These are phyloP conservation scores for Zymoseptoria tritici DNA, from an alignment of 2,329 filamentous ascomycete species.

Conservation along the genomic window DNA sequence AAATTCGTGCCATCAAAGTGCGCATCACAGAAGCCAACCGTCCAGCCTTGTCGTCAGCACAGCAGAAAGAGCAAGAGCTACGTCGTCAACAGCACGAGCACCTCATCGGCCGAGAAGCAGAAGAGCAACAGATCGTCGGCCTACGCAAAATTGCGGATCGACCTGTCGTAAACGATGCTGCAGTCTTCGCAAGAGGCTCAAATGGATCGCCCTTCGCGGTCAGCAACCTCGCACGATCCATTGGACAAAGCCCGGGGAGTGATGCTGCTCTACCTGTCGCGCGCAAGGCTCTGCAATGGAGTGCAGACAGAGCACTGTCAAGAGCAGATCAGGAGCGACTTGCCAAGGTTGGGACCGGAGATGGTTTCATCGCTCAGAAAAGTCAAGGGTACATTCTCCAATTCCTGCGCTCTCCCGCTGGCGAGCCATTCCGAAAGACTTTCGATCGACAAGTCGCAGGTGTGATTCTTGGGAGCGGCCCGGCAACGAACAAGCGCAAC, in stretches of 20 bases:
- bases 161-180: constrained; percentile 16
- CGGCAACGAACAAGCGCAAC: constrained; percentile 60
- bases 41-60: constrained; percentile 13
- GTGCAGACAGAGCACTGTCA: constrained; percentile 24
- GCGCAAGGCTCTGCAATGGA: constrained; percentile 27
- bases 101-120: constrained; percentile 25
- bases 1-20: constrained; percentile 58
- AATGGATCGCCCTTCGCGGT: constrained; percentile 29
- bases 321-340: constrained; percentile 47
- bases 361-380: background rate
- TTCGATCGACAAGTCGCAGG: constrained; percentile 58
- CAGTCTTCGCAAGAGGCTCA: constrained; percentile 17
- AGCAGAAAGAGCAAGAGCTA: constrained; percentile 11
- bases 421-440: constrained; percentile 61
- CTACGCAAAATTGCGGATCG: constrained; percentile 25
- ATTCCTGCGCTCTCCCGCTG: constrained; percentile 48
- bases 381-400: constrained; percentile 31
- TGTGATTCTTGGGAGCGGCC: constrained; percentile 60
- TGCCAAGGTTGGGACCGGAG: constrained; percentile 24
- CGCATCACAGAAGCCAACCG: constrained; percentile 52
- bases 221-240: constrained; percentile 39
- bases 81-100: constrained; percentile 15
- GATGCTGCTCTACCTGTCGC: constrained; percentile 31
- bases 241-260: constrained; percentile 39
- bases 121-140: constrained; percentile 6